Evolutionary conservation across 176 grass and related monocot genomes (phyloP).

Genomic region (Ensete ventricosum): DNA sequence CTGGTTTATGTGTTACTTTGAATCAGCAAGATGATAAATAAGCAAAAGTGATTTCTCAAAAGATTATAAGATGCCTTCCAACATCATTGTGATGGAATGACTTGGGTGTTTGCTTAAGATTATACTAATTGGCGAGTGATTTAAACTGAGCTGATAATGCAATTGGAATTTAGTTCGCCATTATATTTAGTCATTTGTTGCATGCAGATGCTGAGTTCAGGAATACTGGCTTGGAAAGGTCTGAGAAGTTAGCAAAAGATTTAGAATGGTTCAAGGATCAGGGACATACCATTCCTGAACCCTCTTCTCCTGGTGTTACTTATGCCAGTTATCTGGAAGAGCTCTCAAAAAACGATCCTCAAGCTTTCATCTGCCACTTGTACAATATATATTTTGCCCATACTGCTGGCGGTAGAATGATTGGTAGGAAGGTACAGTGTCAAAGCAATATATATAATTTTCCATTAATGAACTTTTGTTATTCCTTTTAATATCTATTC

Average conservation of each 20-base stretch:
- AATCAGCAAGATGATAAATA: no score
- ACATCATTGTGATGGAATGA: background rate
- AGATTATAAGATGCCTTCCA: no score
- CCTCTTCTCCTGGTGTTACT: conserved; percentile 40
- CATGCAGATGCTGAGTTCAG: conserved; percentile 84
- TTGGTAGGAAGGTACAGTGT: conserved; percentile 66
- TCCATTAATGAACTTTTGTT: no score
- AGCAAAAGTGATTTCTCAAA: no score
- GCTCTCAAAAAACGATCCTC: conserved; percentile 66
- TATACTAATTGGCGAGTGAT: background rate
- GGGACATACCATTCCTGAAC: conserved; percentile 69
- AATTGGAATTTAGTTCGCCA: background rate
- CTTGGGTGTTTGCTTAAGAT: background rate
- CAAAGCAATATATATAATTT: no score
- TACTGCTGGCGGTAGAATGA: conserved; percentile 83
- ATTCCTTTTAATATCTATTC: no score
- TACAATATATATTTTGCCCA: conserved; percentile 96
- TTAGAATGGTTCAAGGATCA: conserved; percentile 81
- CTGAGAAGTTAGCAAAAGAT: conserved; percentile 72
- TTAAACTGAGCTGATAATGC: background rate
- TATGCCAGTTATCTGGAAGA: conserved; percentile 69
- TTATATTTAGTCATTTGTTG: conserved; percentile 9
- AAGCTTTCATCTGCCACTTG: conserved; percentile 95
- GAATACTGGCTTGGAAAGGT: conserved; percentile 92
- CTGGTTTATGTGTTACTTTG: no score